phyloP scores from a whole-genome alignment of 345 rosid genomes.

The Citrus unshiu region DNA sequence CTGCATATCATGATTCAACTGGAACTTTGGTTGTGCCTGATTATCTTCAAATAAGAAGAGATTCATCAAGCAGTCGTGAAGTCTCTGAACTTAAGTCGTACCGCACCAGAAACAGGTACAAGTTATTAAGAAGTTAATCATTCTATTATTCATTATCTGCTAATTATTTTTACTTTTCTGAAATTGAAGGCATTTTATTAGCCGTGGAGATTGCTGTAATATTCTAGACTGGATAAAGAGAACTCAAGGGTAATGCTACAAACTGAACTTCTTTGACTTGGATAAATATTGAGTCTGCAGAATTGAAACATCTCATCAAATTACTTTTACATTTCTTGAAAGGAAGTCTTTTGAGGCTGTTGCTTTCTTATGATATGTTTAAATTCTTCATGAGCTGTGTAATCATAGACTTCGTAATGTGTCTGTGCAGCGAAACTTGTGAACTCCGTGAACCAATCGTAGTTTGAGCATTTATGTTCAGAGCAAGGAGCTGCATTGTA shows the following conservation, averaged over 20 bases:
- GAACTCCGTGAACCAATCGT: background rate
- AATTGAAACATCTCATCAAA: background rate
- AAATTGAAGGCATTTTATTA: conserved; percentile 57
- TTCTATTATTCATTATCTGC: background rate
- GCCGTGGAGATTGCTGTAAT: conserved; percentile 60
- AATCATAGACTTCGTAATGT: background rate
- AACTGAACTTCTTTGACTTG: background rate
- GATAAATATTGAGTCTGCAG: too few relatives aligned
- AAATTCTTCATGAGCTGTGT: background rate
- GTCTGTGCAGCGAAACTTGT: background rate
- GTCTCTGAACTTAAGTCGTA: conserved; percentile 55
- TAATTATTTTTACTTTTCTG: conserved; percentile 4
- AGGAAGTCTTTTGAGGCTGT: background rate
- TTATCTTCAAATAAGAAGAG: conserved; percentile 57
- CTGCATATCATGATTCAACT: conserved; percentile 53
- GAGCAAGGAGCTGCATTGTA: background rate
- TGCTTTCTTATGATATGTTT: background rate
- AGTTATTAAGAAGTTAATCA: background rate
- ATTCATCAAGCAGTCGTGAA: conserved; percentile 43
- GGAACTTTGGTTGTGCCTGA: conserved; percentile 53
- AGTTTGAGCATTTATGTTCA: background rate
- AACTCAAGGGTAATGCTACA: conserved; percentile 21
- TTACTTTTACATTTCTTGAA: background rate
- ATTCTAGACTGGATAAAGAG: conserved; percentile 60
- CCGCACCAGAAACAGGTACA: conserved; percentile 66